Conservation (phyloP, 2,329 filamentous ascomycete genomes). For the Calonectria leucothoes region DNA sequence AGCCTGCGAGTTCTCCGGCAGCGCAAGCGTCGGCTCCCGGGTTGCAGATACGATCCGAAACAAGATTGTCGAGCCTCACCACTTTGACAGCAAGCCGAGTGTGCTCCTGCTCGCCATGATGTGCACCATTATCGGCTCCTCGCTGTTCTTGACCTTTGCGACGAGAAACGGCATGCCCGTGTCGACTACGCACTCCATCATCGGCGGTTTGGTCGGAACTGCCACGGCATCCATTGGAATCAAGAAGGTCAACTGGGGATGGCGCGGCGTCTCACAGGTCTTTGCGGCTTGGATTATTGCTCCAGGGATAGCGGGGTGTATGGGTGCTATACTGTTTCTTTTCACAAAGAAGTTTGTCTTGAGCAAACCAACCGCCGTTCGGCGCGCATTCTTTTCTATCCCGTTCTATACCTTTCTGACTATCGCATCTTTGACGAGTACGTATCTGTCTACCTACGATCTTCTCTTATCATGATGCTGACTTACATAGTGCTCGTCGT, state of each 20-base stretch:
- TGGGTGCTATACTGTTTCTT: slow-evolving; percentile 48
- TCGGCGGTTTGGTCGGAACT: slow-evolving; percentile 54
- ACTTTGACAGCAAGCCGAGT: slow-evolving; percentile 56
- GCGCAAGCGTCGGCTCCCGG: slow-evolving; percentile 51
- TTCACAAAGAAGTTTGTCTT: slow-evolving; percentile 49
- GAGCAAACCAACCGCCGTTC: slow-evolving; percentile 42
- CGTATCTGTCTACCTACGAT: slow-evolving; percentile 13
- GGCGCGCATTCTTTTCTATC: slow-evolving; percentile 48
- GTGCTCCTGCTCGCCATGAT: slow-evolving; percentile 66
- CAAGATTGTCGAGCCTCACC: slow-evolving; percentile 56
- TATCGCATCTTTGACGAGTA: slow-evolving; percentile 49
- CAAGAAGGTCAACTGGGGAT: slow-evolving; percentile 50
- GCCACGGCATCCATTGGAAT: slow-evolving; percentile 51
- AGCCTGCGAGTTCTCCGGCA: slow-evolving; percentile 57
- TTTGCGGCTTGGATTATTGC: slow-evolving; percentile 53
- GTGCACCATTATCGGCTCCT: slow-evolving; percentile 63
- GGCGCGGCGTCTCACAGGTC: slow-evolving; percentile 51
- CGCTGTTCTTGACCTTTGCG: slow-evolving; percentile 63
- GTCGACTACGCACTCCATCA: slow-evolving; percentile 65
- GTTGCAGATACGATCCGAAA: slow-evolving; percentile 60
- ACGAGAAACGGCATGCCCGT: slow-evolving; percentile 64
- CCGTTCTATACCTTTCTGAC: slow-evolving; percentile 54
- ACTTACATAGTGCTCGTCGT: slow-evolving; percentile 62
- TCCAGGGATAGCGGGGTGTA: slow-evolving; percentile 46
- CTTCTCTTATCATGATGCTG: neutral